Base-by-base conservation (phyloP, 2,329 filamentous ascomycete species). In the Pseudopyrenochaeta lycopersici region DNA sequence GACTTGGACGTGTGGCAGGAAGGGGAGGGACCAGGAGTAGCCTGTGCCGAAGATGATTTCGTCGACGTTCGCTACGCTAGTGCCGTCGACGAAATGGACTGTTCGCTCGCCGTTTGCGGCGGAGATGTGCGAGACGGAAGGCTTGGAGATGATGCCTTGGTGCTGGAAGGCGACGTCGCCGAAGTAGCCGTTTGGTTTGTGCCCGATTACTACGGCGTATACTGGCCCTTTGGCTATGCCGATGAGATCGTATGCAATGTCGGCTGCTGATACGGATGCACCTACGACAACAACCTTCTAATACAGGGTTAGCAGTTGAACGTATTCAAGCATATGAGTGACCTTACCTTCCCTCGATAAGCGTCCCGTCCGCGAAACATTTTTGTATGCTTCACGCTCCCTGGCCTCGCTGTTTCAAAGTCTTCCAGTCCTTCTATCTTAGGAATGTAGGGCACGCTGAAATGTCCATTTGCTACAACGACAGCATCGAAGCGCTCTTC, bases 11-110 rank as follows among this genome's bases (percentile, higher is more conserved):
- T 79, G 66, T 0, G 66, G 68, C 1, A 73, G 52, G 64, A 88
- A 89, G 0, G 86, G 86, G 0, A 89, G 67, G 0, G 84, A 85
- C 85, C 85, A 89, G 21, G 78, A 81, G 68, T 88, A 89, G 0
- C 88, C 88, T 0, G 88, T 90, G 18, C 86, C 87, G 53, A 90
- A 87, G 58, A 90, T 83, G 56, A 90, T 78, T 61, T 84, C 68
- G 67, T 90, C 87, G 12, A 90, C 82, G 15, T 82, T 76, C 0
- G 77, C 58, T 6, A 86, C 76, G 0, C 67, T 76, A 1, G 76
- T 80, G 1, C 85, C 85, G 56, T 89, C 84, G 30, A 80, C 76
- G 42, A 89, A 84, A 51, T 84, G 76, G 0, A 88, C 82, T 1
- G 79, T 82, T 18, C 80, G 71, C 0, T 74, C 75, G 2, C 70